Evolutionary conservation across 2,329 filamentous ascomycete species (phyloP).

Genomic region (Paecilomyces sp.): DNA sequence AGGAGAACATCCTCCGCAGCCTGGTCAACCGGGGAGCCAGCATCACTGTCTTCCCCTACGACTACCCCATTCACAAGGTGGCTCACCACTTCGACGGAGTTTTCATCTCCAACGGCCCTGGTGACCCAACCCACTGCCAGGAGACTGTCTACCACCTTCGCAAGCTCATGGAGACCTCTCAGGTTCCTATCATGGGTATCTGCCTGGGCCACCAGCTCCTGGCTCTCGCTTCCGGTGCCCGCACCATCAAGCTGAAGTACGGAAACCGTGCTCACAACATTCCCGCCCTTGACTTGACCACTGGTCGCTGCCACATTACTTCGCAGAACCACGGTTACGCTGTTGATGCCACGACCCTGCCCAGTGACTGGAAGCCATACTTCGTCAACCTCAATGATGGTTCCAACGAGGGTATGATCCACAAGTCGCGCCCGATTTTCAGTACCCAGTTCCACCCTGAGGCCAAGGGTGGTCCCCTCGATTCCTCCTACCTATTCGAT

Average conservation of each 20-base stretch:
- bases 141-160: constrained; percentile 87
- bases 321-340: constrained; percentile 98
- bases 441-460: constrained; percentile 98
- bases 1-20: constrained; percentile 97
- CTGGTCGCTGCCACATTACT: constrained; percentile 96
- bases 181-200: constrained; percentile 93
- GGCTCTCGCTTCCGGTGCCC: constrained; percentile 78
- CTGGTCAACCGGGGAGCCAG: constrained; percentile 86
- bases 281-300: constrained; percentile 86
- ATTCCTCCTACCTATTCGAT: constrained; percentile 94
- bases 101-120: constrained; percentile 98
- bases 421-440: constrained; percentile 94
- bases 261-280: constrained; percentile 99
- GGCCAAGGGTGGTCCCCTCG: constrained; percentile 92
- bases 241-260: constrained; percentile 97
- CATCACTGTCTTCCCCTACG: constrained; percentile 89
- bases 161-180: constrained; percentile 83
- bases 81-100: constrained; percentile 96
- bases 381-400: constrained; percentile 98
- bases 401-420: constrained; percentile 95
- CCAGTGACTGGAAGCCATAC: constrained; percentile 90
- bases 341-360: constrained; percentile 75
- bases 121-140: constrained; percentile 95
- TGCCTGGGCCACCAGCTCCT: constrained; percentile 96
- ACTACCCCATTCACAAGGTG: constrained; percentile 98